These are phyloP conservation scores for Cupressus sempervirens DNA, from an alignment of 75 land plant genomes.

Conservation along the genomic window DNA sequence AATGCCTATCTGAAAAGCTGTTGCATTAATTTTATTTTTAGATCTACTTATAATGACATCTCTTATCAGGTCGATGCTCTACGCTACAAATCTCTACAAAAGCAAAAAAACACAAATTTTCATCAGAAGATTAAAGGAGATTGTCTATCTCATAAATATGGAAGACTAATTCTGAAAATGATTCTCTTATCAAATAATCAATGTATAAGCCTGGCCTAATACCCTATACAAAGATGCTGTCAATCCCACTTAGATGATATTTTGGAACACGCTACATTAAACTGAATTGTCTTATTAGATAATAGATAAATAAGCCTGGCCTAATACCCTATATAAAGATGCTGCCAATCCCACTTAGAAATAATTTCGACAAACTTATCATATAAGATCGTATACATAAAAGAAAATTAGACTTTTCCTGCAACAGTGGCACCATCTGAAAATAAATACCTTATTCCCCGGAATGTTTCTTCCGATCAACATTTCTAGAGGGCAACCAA, in stretches of 20 bases:
- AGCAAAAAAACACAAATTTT: not conserved
- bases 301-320: not conserved
- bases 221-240: too few relatives aligned
- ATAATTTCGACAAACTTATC: not conserved
- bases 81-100: not conserved
- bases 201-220: not conserved
- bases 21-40: not conserved
- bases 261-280: too few relatives aligned
- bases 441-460: slow-evolving; percentile 33
- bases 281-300: not conserved
- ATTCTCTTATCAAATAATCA: not conserved
- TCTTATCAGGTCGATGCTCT: not conserved
- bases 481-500: slow-evolving; percentile 61
- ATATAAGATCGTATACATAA: not conserved
- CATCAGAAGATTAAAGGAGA: not conserved
- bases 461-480: slow-evolving; percentile 40
- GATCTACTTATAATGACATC: not conserved
- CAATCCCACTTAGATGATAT: not conserved
- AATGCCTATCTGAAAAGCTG: not conserved
- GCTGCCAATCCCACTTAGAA: not conserved
- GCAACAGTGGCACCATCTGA: not conserved
- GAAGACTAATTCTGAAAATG: not conserved
- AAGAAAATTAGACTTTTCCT: not conserved
- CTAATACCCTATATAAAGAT: not conserved
- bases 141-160: not conserved